These are phyloP conservation scores for Gardenia jasminoides DNA, from an alignment of 257 asterid genomes.

Conservation along the genomic window DNA sequence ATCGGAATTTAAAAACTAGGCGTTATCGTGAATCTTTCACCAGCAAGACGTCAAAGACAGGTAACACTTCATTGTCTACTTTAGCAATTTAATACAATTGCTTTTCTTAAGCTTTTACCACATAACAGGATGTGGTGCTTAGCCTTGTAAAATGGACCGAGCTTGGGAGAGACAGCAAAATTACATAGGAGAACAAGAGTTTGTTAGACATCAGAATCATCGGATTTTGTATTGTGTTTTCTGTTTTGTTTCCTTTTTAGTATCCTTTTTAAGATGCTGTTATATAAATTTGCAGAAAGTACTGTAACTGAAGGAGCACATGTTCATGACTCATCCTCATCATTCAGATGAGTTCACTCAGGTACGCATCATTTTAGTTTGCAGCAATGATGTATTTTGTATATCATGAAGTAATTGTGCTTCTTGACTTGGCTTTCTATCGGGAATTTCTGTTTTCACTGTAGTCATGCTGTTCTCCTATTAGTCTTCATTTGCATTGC, in stretches of 20 bases:
- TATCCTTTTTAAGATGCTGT: neutral
- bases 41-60: constrained; percentile 45
- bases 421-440: neutral
- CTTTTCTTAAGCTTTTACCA: too few species aligned
- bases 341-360: constrained; percentile 35
- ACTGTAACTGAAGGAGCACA: constrained; percentile 43
- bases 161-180: too few species aligned
- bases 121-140: too few species aligned
- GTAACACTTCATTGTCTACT: constrained; percentile 28
- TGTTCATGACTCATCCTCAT: constrained; percentile 27
- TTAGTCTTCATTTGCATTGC: too few species aligned
- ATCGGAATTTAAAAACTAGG: constrained; percentile 36
- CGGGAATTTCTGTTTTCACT: neutral
- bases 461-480: neutral
- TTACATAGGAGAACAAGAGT: too few species aligned
- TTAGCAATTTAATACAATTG: too few species aligned
- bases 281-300: constrained; percentile 49
- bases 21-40: constrained; percentile 66
- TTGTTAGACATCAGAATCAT: neutral
- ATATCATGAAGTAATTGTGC: neutral
- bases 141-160: too few species aligned
- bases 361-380: constrained; percentile 29
- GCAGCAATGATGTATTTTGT: neutral
- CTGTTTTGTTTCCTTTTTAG: neutral
- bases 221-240: neutral